Evolutionary conservation across 768 basidiomycete genomes (phyloP), one percentile per base, ranked within the genome.

Genomic region (Sistotremastrum niveocremeum): DNA sequence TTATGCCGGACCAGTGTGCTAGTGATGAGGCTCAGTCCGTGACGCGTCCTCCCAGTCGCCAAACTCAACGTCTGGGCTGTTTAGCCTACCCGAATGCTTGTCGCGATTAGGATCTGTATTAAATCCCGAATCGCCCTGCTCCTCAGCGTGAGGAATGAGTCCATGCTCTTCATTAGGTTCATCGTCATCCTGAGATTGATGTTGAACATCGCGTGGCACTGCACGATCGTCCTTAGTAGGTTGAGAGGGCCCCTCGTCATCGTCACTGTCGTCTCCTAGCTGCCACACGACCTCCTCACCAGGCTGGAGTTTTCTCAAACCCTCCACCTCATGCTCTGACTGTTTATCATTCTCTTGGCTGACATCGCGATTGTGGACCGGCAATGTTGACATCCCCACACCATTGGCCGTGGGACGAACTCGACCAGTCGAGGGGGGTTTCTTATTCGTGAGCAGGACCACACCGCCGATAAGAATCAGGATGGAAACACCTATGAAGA

Each of bases 391-490:
- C 50, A 61, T 63, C 33, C 53, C 37, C 46, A 52, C 51, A 12
- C 48, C 50, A 39, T 46, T 45, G 32, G 44, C 36, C 30, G 51
- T 30, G 57, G 41, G 29, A 56, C 49, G 33, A 39, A 65, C 44
- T 38, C 58, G 47, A 33, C 53, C 54, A 40, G 58, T 45, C 20
- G 54, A 50, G 7, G 49, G 58, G 0, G 88, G 82, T 56, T 93
- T 90, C 68, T 97, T 93, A 65, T 86, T 79, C 3, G 90, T 93
- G 29, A 97, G 70, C 1, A 97, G 75, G n/a, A 93, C 83, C 44
- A 98, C 94, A 7, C 94, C 93, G 0, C 74, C 77, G 39, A 97
- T 82, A 46, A 98, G 79, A 38, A 95, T 71, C 39, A 79, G 62
- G 54, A 97, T 93, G 2, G 90, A 91, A 37, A 79, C 62, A 56